These are phyloP conservation scores for Leonotis leonurus DNA, from an alignment of 257 asterid genomes.

Conservation along the genomic window DNA sequence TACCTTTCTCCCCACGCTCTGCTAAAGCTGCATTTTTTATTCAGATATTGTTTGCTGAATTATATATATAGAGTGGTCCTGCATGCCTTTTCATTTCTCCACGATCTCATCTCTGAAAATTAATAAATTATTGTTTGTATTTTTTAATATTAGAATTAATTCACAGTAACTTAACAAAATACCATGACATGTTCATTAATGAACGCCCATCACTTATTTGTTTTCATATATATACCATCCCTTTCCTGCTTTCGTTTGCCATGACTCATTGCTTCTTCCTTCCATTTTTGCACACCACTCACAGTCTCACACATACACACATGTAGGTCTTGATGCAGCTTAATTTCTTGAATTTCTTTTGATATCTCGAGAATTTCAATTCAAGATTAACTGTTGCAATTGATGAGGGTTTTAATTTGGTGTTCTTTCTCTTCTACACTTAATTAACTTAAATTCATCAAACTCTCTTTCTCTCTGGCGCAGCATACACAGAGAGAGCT, in stretches of 20 bases:
- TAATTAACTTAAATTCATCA: not conserved
- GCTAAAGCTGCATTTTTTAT: conserved; percentile 49
- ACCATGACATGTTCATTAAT: not conserved
- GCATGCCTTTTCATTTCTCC: not conserved
- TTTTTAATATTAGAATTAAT: not conserved
- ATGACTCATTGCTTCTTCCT: too few species aligned
- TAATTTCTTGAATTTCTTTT: conserved; percentile 57
- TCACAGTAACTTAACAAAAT: too few species aligned
- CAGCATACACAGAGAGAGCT: too few species aligned
- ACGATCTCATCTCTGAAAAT: not conserved
- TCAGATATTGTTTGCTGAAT: conserved; percentile 38
- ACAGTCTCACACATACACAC: too few species aligned
- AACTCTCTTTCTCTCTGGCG: not conserved
- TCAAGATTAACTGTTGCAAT: not conserved
- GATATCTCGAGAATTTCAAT: not conserved
- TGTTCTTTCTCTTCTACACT: not conserved
- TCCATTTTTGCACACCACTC: not conserved
- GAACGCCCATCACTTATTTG: conserved; percentile 3
- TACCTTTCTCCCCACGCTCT: conserved; percentile 46
- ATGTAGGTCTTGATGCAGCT: too few species aligned
- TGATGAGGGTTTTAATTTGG: conserved; percentile 1
- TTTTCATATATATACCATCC: conserved; percentile 27
- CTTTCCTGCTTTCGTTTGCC: conserved; percentile 16
- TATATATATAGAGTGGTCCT: conserved; percentile 51
- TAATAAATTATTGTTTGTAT: not conserved